Evolutionary conservation across 2,329 filamentous ascomycete genomes (phyloP), one percentile per base, ranked within the genome.

Genomic region (Cercospora berteroae): DNA sequence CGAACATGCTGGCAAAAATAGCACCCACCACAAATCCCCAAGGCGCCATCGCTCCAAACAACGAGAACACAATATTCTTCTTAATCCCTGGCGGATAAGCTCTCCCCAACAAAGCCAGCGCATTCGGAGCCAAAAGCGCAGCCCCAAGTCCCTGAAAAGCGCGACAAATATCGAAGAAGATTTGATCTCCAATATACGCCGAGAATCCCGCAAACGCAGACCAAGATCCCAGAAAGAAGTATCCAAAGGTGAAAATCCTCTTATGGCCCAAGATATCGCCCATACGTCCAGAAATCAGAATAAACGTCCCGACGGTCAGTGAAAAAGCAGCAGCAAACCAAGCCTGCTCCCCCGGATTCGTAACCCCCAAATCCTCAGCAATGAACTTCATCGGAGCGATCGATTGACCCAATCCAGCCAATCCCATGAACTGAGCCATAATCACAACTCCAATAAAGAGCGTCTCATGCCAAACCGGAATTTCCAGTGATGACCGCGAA

Each of bases 351-450:
- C 79, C 82, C 1, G 80, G 77, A 55, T 78, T 79, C 2, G 73
- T 75, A 16, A 78, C 77, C 6, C 61, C 76, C 27, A 85, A 79
- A 23, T 78, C 79, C 18, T 76, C 68, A 16, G 79, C 82, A 69
- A 86, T 85, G 65, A 82, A 78, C 52, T 81, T 77, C 63, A 84
- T 75, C 1, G 80, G 79, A 6, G 78, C 78, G 10, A 83, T 72
- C 7, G 70, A 69, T 66, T 76, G 74, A 2, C 70, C 74, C 5
- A 75, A 65, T 20, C 73, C 74, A 16, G 73, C 74, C 13, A 74
- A 67, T 18, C 68, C 70, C 69, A 76, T 72, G 64, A 74, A 74
- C 52, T 76, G 73, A 5, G 74, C 74, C 65, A 74, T 69, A 16
- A 74, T 67, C n/a, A 73, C 69, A 2, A 73, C 70, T 13, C 69